Evolutionary conservation across 169 alveolate genomes (phyloP).

Genomic region (Theileria equi): DNA sequence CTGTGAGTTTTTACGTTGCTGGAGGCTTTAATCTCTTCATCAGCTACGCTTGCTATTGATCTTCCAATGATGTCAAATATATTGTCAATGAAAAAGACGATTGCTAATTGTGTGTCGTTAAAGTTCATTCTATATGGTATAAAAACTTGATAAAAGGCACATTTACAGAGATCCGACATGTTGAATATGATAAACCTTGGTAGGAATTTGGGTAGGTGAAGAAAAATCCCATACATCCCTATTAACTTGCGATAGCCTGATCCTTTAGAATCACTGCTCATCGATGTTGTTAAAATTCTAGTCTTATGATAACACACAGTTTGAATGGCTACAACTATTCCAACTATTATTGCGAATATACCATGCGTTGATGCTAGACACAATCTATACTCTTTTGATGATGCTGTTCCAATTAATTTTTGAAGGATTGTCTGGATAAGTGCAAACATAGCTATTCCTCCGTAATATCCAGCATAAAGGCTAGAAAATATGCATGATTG

Average conservation of each 20-base stretch:
- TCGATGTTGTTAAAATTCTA: background rate
- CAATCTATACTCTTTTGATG: background rate
- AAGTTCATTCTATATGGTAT: conserved; percentile 22
- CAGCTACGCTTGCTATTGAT: conserved; percentile 11
- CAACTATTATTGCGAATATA: background rate
- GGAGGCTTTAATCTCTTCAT: background rate
- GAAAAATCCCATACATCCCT: conserved; percentile 10
- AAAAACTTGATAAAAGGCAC: conserved; percentile 22
- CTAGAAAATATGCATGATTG: conserved; percentile 9
- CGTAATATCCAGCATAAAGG: conserved; percentile 23
- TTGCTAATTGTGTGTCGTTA: conserved; percentile 4
- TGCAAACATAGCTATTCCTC: conserved; percentile 22
- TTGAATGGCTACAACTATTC: background rate
- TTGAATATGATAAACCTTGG: conserved; percentile 12
- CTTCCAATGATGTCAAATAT: conserved; percentile 13
- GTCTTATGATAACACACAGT: background rate
- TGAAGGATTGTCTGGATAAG: conserved; percentile 12
- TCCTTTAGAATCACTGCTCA: background rate
- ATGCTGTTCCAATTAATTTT: background rate
- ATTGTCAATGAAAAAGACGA: conserved; percentile 16
- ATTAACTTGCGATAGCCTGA: conserved; percentile 4
- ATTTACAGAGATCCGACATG: conserved; percentile 18
- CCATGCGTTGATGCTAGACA: conserved; percentile 1
- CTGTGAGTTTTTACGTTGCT: background rate
- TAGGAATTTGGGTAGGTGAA: conserved; percentile 4